Evolutionary conservation across 768 basidiomycete species (phyloP), one percentile per base, ranked within the genome.

Genomic region (Phylloporus sp.): DNA sequence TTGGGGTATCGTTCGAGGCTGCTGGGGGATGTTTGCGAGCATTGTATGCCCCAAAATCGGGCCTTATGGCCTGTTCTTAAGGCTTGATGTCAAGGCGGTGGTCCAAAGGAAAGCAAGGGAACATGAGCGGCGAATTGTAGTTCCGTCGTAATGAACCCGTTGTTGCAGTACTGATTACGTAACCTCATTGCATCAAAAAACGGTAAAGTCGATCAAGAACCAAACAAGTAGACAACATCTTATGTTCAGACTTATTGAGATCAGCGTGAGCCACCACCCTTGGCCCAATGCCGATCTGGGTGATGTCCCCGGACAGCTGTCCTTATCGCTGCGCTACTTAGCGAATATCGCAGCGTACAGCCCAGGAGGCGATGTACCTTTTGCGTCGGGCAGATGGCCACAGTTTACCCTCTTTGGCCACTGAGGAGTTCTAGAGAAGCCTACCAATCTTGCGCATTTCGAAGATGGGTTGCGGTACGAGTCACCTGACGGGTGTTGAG

Each of bases 231-330:
- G 35, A 36, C 16, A 36, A n/a, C 35, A 18, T 36, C 35, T 5
- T 10, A 11, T 34, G 13, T 11, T 8, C 36, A 38, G n/a, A n/a
- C 18, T 20, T 26, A 31, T 31, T 29, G 24, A 56, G 13, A 69
- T 68, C 20, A 56, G 34, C 72, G 74, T 75, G 6, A n/a, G 65
- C 69, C 52, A 73, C 65, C 23, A 63, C 64, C 53, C 77, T 55
- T 51, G 50, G 49, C 59, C 59, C 53, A 64, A 44, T 32, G 23
- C n/a, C 42, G 35, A 29, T 47, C 7, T 6, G 20, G 16, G n/a
- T 50, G 52, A 57, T 39, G 28, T 26, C 24, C n/a, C 23, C 12
- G 8, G 12, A 23, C 28, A 41, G 31, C 20, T 7, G 15, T 20
- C 20, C 23, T 32, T 28, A 28, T 29, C 47, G 5, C 34, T 18